phyloP scores from a whole-genome alignment of 2,329 filamentous ascomycete genomes.

The Metarhizium brunneum region DNA sequence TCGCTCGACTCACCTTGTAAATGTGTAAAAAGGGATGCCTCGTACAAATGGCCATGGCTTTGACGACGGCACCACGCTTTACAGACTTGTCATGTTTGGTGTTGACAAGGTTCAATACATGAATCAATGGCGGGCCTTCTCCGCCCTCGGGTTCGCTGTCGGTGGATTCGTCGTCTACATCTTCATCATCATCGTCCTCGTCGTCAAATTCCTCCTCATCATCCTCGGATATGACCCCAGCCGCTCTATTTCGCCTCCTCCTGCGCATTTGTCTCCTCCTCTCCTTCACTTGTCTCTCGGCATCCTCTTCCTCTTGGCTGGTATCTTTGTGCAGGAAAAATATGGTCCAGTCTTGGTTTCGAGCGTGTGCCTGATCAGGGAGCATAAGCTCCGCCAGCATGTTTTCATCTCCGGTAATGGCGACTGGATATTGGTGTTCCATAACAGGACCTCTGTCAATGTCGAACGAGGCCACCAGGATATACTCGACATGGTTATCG shows the following conservation, averaged over 20 bases:
- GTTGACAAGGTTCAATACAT: slow-evolving; percentile 95
- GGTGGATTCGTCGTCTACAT: slow-evolving; percentile 42
- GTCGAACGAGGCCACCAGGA: slow-evolving; percentile 93
- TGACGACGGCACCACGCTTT: slow-evolving; percentile 89
- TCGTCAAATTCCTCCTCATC: slow-evolving; percentile 29
- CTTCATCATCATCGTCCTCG: slow-evolving; percentile 37
- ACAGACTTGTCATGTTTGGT: slow-evolving; percentile 93
- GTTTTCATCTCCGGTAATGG: slow-evolving; percentile 93
- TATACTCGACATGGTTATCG: slow-evolving; percentile 98
- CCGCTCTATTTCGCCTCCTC: slow-evolving; percentile 40
- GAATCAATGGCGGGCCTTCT: slow-evolving; percentile 87
- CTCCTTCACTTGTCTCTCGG: slow-evolving; percentile 51
- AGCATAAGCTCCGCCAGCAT: slow-evolving; percentile 98
- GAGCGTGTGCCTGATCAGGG: slow-evolving; percentile 89
- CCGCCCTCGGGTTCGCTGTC: slow-evolving; percentile 58
- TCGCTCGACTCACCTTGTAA: slow-evolving; percentile 62
- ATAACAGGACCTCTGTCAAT: slow-evolving; percentile 94
- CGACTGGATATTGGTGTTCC: slow-evolving; percentile 94
- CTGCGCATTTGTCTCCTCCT: slow-evolving; percentile 41
- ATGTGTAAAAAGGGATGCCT: slow-evolving; percentile 96
- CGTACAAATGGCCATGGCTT: slow-evolving; percentile 98
- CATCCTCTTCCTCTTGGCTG: slow-evolving; percentile 71
- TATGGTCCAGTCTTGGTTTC: slow-evolving; percentile 97
- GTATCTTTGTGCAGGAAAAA: slow-evolving; percentile 98
- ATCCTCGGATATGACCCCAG: slow-evolving; percentile 37